Evolutionary conservation across 2,329 filamentous ascomycete genomes (phyloP).

Genomic region (Tolypocladium inflatum): DNA sequence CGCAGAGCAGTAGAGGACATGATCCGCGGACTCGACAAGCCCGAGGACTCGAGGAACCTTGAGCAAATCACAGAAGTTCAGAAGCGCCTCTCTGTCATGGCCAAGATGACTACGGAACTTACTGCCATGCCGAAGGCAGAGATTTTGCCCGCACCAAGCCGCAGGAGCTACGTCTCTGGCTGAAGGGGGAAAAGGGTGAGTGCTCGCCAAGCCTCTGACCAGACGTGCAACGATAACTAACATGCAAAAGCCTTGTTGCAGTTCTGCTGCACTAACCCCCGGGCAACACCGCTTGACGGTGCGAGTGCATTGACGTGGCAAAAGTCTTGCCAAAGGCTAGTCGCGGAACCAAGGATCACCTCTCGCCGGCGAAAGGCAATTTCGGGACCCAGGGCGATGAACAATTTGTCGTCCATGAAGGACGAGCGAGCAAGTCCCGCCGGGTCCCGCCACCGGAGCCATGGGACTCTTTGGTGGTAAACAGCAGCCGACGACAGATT

Average conservation of each 20-base stretch:
- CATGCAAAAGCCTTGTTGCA: background rate
- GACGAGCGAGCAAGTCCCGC: background rate
- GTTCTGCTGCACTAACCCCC: background rate
- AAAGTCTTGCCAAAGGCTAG: background rate
- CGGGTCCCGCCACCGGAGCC: background rate
- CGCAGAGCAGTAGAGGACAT: conserved; percentile 54
- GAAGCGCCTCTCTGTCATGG: conserved; percentile 40
- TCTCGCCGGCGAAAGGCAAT: background rate
- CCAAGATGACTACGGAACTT: conserved; percentile 32
- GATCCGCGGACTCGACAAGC: conserved; percentile 37
- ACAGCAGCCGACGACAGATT: background rate
- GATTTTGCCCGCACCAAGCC: conserved; percentile 8
- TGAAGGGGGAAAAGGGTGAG: conserved; percentile 1
- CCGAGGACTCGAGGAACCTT: conserved; percentile 42
- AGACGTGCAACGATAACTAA: conserved; percentile 7
- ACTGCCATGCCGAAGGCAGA: conserved; percentile 13
- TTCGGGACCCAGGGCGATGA: background rate
- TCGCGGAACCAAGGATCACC: background rate
- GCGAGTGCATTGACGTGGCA: conserved; percentile 2
- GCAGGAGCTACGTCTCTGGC: conserved; percentile 16
- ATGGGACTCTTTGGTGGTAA: background rate
- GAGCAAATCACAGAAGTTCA: conserved; percentile 43
- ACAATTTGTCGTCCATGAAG: background rate
- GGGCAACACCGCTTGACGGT: background rate
- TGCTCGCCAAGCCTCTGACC: background rate